Conservation (phyloP, 805 yeast species). For the Suhomyces faveliae region DNA sequence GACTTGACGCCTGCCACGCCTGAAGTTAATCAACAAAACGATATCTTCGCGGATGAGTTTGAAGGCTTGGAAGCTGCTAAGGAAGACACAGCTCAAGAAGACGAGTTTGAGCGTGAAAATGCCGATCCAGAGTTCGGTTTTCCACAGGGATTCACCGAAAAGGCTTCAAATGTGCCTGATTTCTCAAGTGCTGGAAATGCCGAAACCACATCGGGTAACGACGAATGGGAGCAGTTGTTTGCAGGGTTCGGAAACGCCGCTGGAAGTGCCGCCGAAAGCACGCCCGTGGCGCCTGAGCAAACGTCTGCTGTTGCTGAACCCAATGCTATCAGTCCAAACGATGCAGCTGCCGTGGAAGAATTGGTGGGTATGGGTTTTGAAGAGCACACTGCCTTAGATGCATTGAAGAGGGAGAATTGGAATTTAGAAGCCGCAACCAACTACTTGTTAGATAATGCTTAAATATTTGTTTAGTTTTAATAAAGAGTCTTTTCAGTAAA, state of each 20-base stretch:
- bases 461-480: slow-evolving; percentile 7
- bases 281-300: slow-evolving; percentile 3
- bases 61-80: slow-evolving; percentile 36
- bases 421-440: slow-evolving; percentile 86
- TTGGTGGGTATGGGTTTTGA: slow-evolving; percentile 89
- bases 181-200: slow-evolving; percentile 13
- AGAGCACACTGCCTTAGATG: slow-evolving; percentile 59
- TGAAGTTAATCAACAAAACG: slow-evolving; percentile 16
- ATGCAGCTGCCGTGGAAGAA: slow-evolving; percentile 61
- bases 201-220: slow-evolving; percentile 34
- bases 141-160: slow-evolving; percentile 29
- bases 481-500: background rate
- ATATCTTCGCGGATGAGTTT: slow-evolving; percentile 39
- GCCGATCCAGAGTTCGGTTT: slow-evolving; percentile 24
- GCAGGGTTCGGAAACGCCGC: slow-evolving; percentile 74
- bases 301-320: slow-evolving; percentile 9
- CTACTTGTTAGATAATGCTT: slow-evolving; percentile 71
- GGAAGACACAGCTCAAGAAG: slow-evolving; percentile 27
- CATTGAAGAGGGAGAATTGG: slow-evolving; percentile 69
- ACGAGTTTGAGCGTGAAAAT: slow-evolving; percentile 21
- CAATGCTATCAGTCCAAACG: slow-evolving; percentile 3
- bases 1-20: slow-evolving; percentile 36
- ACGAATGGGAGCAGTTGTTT: slow-evolving; percentile 93
- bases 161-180: slow-evolving; percentile 12
- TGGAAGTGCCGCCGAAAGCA: slow-evolving; percentile 11